Evolutionary conservation across 2,329 filamentous ascomycete genomes (phyloP), one percentile per base, ranked within the genome.

Genomic region (Fusarium sp.): DNA sequence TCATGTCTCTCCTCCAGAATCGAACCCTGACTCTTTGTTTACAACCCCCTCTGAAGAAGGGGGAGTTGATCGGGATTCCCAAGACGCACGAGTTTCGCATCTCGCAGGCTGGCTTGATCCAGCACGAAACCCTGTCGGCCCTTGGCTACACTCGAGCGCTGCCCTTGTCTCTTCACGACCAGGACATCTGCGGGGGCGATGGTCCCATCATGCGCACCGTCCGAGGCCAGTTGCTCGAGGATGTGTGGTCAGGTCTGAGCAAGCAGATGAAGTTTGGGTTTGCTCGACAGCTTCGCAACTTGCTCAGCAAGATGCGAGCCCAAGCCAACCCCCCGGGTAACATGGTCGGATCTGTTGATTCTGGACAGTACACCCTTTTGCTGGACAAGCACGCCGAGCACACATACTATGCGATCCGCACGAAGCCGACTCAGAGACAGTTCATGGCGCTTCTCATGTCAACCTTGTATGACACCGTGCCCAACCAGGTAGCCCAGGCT

Each of bases 331-430:
- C 10, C 9, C 20, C 40, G 5, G 11, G 24, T 3, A 29, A n/a
- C 6, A 55, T 57, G 2, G 29, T 73, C 2, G 71, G 71, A 11
- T 76, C 73, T n/a, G 38, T 78, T n/a, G 72, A 79, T 10, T 74
- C 78, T 6, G 74, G 67, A 3, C n/a, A 31, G 4, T 77, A 73
- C 57, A 75, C 69, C 7, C 61, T 81, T 4, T 46, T 81, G 6
- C 57, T 80, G 7, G 79, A 81, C 53, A 76, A 77, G 57, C 78
- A 80, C 40, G 61, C 66, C 14, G 66, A 66, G 0, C 76, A 75
- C 40, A 80, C 78, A 2, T 79, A 81, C 62, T 81, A 78, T 69
- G 76, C 77, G 2, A 72, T 81, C 14, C 74, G 75, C 6, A 17
- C n/a, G 12, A 6, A 40, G 5, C 71, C 75, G 1, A 71, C 42